Base-by-base conservation (phyloP, 192 early-diverging fungal genomes). In the Mycoemilia scoparia region DNA sequence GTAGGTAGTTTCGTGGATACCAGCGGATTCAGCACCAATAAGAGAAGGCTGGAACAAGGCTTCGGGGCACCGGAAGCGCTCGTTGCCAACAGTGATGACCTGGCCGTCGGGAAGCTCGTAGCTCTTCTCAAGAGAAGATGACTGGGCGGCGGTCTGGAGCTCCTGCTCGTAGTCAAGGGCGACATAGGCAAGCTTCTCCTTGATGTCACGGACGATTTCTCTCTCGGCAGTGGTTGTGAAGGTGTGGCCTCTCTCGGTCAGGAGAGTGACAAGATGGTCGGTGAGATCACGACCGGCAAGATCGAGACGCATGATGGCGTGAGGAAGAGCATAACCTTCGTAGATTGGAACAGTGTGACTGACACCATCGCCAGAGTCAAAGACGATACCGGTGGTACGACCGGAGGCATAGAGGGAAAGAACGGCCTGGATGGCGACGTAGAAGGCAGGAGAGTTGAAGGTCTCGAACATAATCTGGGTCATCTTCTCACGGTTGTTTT, bases 391-490 rank as follows among this genome's bases (percentile, higher is more conserved):
- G 42, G 88, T 96, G 50, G 83, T 90, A 73, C 83, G 82, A 54
- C 90, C 90, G 34, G 86, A 89, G 34, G 90, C 85, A 61, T 92
- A 93, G 23, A 93, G 73, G 51, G 93, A 85, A 21, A 98, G 72
- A 5, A 92, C 93, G 33, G 90, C 87, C 60, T 91, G 89, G 61
- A 92, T 96, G 54, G 77, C 72, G 37, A 98, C 87, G 62, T 93
- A 98, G 75, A 95, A 90, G 36, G 84, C 93, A 41, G 86, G 87
- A 29, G 76, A 71, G 59, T 88, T 87, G 77, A 93, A 96, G 48
- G 86, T 85, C 72, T 95, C 93, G 49, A 95, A 98, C 88, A 93
- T 93, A 57, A 98, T 90, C 68, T 98, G 86, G 44, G 83, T 84
- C 88, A 93, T 96, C 78, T 90, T 91, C 60, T 93, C 90, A 54